A percentile compares a stretch with the other conserved stretches of the same genome.
These are phyloP conservation scores for Globisporangium radiosum DNA, from an alignment of 352 stramenopile species.

Conservation along the genomic window DNA sequence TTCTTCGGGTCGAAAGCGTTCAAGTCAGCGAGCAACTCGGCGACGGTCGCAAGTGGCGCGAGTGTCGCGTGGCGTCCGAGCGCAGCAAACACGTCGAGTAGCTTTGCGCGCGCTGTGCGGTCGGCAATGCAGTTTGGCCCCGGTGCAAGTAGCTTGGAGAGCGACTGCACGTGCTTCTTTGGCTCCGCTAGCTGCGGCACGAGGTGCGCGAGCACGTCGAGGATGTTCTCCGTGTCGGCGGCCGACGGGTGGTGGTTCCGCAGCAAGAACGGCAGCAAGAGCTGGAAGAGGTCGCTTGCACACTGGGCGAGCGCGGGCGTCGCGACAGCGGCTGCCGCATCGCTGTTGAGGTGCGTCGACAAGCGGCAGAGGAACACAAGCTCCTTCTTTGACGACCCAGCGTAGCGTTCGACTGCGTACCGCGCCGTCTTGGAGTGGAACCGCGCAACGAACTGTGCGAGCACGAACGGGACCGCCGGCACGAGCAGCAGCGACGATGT, in stretches of 20 bases:
- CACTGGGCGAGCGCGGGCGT: conserved; percentile 13
- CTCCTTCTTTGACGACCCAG: conserved; percentile 76
- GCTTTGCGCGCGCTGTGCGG: conserved; percentile 42
- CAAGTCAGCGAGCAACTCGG: conserved; percentile 38
- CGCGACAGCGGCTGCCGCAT: conserved; percentile 12
- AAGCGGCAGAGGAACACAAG: conserved; percentile 76
- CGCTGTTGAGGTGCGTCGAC: conserved; percentile 38
- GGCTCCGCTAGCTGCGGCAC: conserved; percentile 67
- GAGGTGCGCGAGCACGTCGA: conserved; percentile 68
- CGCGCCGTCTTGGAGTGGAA: conserved; percentile 79
- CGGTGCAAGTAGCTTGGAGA: conserved; percentile 71
- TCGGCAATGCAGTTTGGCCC: conserved; percentile 71
- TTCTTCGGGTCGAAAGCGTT: conserved; percentile 78
- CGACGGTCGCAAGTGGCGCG: conserved; percentile 29
- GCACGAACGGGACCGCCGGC: conserved; percentile 69
- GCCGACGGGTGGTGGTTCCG: conserved; percentile 72
- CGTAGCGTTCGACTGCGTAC: conserved; percentile 67
- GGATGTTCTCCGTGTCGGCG: conserved; percentile 77
- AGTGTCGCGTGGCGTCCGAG: conserved; percentile 40
- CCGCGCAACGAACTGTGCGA: conserved; percentile 72
- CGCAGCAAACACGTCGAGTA: conserved; percentile 66
- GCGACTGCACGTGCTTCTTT: conserved; percentile 64
- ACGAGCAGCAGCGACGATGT: conserved; percentile 26
- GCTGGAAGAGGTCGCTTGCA: conserved; percentile 77
- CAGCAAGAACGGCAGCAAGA: conserved; percentile 78